Evolutionary conservation across 2,329 filamentous ascomycete genomes (phyloP), one percentile per base, ranked within the genome.

Genomic region (Zymoseptoria crescenta): DNA sequence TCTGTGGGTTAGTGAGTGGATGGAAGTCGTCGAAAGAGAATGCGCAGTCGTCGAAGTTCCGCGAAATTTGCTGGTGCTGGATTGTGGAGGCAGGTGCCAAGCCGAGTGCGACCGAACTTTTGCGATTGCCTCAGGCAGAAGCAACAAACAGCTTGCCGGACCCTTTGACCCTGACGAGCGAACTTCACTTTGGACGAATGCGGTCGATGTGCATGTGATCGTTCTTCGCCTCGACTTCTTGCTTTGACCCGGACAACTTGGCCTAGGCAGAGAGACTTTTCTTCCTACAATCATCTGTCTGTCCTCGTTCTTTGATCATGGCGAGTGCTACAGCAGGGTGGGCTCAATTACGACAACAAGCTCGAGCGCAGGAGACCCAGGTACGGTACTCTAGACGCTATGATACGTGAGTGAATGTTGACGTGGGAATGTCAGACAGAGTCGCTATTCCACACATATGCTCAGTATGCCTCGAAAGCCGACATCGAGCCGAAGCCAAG

Each of bases 341-440:
- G 94, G 87, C 91, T 70, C 91, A 96, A 78, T 82, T 97, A 67
- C 89, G 94, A 69, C 91, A 96, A 74, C 93, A 97, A 77, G 90
- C 91, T 62, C 83, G 94, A 69, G 84, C 86, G 51, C 80, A 96
- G 63, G 94, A 99, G 75, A 90, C 87, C 62, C 93, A 97, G 83
- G 93, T 96, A 67, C 10, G 53, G 55, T 8, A 67, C 62, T 57
- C 51, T 66, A 27, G 35, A 45, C 35, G 35, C 35, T 51, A 45
- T 13, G 49, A 41, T 9, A 24, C 21, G 49, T 28, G 8, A 30
- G 41, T 53, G 52, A 41, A 58, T 61, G 57, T 56, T 73, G 28
- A 65, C 58, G n/a, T 16, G 52, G 56, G 41, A 28, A 13, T 24
- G 29, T 20, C 68, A 96, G 91, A 96, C 92, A 52, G 91, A 96